Evolutionary conservation across 2,329 filamentous ascomycete genomes (phyloP).

Genomic region (Colletotrichum endophyticum): DNA sequence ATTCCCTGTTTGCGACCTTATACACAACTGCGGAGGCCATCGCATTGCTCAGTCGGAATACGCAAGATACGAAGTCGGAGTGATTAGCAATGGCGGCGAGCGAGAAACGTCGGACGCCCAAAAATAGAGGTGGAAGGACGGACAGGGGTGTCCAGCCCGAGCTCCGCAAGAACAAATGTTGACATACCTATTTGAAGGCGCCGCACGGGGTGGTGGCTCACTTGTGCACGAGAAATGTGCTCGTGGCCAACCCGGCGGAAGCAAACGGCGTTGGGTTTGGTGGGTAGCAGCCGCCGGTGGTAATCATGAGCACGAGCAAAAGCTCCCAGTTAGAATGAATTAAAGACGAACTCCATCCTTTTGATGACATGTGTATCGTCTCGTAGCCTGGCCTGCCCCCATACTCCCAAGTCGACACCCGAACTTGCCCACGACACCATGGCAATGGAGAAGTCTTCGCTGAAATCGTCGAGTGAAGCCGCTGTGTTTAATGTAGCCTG

Average conservation of each 20-base stretch:
- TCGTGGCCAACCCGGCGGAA: neutral
- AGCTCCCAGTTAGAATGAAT: neutral
- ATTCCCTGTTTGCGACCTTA: neutral
- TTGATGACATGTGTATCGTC: neutral
- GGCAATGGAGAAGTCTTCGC: neutral
- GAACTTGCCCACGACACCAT: neutral
- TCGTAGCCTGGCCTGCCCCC: neutral
- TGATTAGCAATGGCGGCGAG: neutral
- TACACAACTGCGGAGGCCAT: neutral
- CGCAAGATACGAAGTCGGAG: neutral
- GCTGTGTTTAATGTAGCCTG: neutral
- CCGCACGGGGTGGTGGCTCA: neutral
- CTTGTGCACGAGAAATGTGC: neutral
- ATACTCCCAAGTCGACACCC: neutral
- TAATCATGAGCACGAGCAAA: neutral
- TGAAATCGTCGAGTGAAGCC: neutral
- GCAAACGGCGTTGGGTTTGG: neutral
- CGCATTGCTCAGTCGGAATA: neutral
- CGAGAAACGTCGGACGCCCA: neutral
- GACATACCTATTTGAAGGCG: neutral
- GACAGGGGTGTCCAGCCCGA: neutral
- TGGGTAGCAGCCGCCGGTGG: neutral
- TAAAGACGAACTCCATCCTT: neutral
- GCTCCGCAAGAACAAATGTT: neutral
- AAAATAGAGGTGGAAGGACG: neutral